Conservation (phyloP, 2,329 filamentous ascomycete genomes). For the Colletotrichum sojae region DNA sequence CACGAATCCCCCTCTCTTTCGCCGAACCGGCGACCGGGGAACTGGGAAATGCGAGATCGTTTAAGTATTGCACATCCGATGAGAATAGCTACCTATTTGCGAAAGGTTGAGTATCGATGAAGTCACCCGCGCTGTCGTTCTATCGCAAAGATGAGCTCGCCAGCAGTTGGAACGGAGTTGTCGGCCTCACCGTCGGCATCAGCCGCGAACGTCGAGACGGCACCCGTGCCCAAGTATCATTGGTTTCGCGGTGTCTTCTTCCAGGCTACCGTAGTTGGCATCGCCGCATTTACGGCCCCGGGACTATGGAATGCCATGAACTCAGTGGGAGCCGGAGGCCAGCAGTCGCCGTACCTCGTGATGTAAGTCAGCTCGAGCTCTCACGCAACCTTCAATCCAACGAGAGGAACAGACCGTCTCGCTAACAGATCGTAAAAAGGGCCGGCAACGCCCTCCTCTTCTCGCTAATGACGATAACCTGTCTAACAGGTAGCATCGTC, state of each 20-base stretch:
- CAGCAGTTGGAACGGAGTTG: not conserved
- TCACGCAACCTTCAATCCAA: not conserved
- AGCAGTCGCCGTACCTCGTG: conserved; percentile 48
- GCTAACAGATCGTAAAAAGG: conserved; percentile 37
- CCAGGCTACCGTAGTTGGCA: conserved; percentile 46
- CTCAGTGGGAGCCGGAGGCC: conserved; percentile 48
- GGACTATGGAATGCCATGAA: conserved; percentile 51
- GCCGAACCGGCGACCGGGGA: too few relatives aligned
- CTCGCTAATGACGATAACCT: conserved; percentile 52
- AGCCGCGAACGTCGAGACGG: not conserved
- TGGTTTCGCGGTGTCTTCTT: conserved; percentile 49
- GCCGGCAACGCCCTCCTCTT: conserved; percentile 55
- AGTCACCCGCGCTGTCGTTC: too few relatives aligned
- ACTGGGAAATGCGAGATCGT: too few relatives aligned
- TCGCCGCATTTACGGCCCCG: conserved; percentile 47
- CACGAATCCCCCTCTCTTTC: too few relatives aligned
- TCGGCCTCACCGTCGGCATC: not conserved
- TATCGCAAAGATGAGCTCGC: not conserved
- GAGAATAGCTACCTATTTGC: too few relatives aligned
- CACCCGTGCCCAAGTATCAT: conserved; percentile 19
- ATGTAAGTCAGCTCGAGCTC: conserved; percentile 42
- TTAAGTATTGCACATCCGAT: too few relatives aligned
- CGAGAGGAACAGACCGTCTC: not conserved
- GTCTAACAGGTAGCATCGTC: conserved; percentile 50
- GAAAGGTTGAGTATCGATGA: too few relatives aligned